A percentile compares a stretch with the other conserved stretches of the same genome.
These are phyloP conservation scores for Sphagnum tenellum DNA, from an alignment of 225 moss, liverwort and hornwort genomes.

Conservation along the genomic window DNA sequence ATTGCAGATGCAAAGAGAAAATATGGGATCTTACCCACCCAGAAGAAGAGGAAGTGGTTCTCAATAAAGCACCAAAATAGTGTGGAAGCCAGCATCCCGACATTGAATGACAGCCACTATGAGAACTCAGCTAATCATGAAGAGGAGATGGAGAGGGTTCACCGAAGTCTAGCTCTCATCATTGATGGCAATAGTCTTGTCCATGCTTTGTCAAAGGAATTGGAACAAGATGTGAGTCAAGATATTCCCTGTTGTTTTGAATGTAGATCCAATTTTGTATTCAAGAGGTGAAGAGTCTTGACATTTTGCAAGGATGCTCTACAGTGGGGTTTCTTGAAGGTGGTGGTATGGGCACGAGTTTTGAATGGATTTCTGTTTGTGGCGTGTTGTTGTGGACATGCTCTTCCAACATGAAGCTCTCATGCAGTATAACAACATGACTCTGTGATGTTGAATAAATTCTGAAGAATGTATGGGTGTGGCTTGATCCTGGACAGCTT, in stretches of 20 bases:
- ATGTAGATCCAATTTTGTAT: too few species aligned
- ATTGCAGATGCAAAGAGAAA: slow-evolving; percentile 35
- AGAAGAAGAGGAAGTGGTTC: slow-evolving; percentile 13
- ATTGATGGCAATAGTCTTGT: slow-evolving; percentile 91
- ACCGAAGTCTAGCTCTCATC: slow-evolving; percentile 44
- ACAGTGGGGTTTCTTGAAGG: too few species aligned
- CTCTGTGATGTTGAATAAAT: too few species aligned
- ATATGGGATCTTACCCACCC: slow-evolving; percentile 18
- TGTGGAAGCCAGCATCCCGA: slow-evolving; percentile 6
- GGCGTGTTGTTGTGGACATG: too few species aligned
- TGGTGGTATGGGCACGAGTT: too few species aligned
- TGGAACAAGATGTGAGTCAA: slow-evolving; percentile 63
- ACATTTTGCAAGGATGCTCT: too few species aligned
- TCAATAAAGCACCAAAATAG: slow-evolving; percentile 11
- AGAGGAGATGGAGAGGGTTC: not conserved
- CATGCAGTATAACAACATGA: too few species aligned
- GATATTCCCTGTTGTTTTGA: too few species aligned
- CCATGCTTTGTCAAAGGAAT: slow-evolving; percentile 42
- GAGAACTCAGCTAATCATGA: slow-evolving; percentile 1
- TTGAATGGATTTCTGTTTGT: too few species aligned
- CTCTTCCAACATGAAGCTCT: too few species aligned
- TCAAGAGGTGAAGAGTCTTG: too few species aligned
- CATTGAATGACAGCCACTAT: not conserved
- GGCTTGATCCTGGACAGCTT: slow-evolving; percentile 27
- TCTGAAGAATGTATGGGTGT: too few species aligned